Conservation (phyloP, 371 early-diverging fungal species). For the Apophysomyces trapeziformis region DNA sequence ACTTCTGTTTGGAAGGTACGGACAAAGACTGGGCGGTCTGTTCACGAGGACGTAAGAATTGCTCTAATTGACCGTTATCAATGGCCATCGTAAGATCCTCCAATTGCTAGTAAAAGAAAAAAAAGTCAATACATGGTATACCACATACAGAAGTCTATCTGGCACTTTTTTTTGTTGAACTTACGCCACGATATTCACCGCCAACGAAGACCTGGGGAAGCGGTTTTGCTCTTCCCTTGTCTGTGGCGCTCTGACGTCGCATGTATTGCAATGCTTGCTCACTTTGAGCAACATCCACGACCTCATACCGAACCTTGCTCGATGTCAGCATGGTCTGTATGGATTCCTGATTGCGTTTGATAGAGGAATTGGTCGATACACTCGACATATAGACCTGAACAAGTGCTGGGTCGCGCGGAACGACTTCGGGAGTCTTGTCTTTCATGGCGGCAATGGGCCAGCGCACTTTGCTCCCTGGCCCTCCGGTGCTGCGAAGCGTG, state of each 20-base stretch:
- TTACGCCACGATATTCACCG: conserved; percentile 44
- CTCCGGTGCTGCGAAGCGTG: conserved; percentile 28
- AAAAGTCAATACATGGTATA: neutral
- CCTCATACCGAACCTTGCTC: conserved; percentile 29
- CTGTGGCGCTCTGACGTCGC: conserved; percentile 30
- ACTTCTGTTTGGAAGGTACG: conserved; percentile 4
- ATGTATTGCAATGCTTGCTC: conserved; percentile 46
- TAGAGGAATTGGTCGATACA: conserved; percentile 33
- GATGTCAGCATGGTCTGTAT: conserved; percentile 24
- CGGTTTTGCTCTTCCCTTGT: conserved; percentile 22
- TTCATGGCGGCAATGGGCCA: conserved; percentile 22
- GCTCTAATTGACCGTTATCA: conserved; percentile 17
- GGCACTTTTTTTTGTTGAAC: neutral
- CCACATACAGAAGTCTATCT: too few species aligned
- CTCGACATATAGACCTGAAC: conserved; percentile 44
- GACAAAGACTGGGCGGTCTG: neutral
- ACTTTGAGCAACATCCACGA: conserved; percentile 43
- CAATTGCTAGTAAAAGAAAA: conserved; percentile 19
- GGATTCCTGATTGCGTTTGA: conserved; percentile 41
- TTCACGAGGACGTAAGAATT: conserved; percentile 13
- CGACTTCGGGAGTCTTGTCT: conserved; percentile 17
- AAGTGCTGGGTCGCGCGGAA: conserved; percentile 29
- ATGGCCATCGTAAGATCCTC: conserved; percentile 18
- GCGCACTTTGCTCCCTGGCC: conserved; percentile 21
- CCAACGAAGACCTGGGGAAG: conserved; percentile 51